phyloP scores from a whole-genome alignment of 1,139 yeast species.

The Candida anutae region DNA sequence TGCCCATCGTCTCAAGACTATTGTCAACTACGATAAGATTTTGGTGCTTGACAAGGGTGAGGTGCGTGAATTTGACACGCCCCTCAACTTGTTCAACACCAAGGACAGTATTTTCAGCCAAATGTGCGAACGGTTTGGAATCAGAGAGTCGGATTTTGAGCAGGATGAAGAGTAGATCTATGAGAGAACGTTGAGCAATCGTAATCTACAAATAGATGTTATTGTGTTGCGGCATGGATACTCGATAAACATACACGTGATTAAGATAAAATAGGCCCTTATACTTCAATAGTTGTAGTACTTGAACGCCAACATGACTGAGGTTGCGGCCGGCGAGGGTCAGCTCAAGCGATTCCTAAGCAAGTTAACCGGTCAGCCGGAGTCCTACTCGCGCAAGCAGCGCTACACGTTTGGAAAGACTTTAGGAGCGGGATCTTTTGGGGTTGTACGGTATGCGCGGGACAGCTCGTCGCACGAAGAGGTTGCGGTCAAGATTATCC shows the following conservation, averaged over 20 bases:
- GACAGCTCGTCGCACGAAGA: constrained; percentile 52
- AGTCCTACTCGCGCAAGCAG: constrained; percentile 54
- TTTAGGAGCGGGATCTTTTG: constrained; percentile 88
- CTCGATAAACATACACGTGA: background rate
- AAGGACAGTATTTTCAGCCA: constrained; percentile 21
- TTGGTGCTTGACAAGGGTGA: constrained; percentile 28
- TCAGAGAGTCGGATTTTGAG: constrained; percentile 5
- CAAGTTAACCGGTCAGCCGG: constrained; percentile 68
- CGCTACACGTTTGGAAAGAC: constrained; percentile 70
- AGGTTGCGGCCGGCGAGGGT: constrained; percentile 2
- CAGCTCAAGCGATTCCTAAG: constrained; percentile 30
- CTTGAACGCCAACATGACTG: background rate
- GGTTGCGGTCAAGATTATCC: constrained; percentile 80
- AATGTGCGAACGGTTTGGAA: constrained; percentile 27
- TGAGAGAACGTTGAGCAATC: too few species aligned
- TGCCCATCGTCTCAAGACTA: constrained; percentile 35
- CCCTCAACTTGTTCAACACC: constrained; percentile 15
- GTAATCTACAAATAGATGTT: too few species aligned
- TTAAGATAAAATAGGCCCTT: background rate
- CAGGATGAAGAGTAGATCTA: too few species aligned
- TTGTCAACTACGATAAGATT: constrained; percentile 28
- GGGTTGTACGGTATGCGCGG: constrained; percentile 76
- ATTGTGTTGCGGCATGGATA: too few species aligned
- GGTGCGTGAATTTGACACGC: constrained; percentile 18
- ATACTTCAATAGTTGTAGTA: background rate